Base-by-base conservation (phyloP, 2,329 filamentous ascomycete genomes). In the Penicillium sp. region DNA sequence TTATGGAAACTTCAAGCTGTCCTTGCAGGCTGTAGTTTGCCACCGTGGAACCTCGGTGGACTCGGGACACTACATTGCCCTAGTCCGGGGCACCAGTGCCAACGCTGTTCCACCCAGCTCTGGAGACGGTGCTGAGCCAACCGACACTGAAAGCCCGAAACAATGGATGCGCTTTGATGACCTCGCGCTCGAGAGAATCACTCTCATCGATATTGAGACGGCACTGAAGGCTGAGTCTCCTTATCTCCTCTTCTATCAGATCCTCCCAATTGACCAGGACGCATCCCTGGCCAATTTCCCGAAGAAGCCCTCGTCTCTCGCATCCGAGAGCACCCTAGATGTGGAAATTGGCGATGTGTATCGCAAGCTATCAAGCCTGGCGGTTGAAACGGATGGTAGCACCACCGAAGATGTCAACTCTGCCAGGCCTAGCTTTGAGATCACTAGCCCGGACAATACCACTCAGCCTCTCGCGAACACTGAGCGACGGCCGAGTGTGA, bases 161-260 rank as follows among this genome's bases (percentile, higher is more conserved):
- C 86, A 88, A 63, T 99, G 95, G 95, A 87, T 96, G 73, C 89
- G 88, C 39, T 97, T 96, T 68, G 95, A 99, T 71, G 95, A 99
- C 72, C 80, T 98, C n/a, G 79, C 86, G 0, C 80, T 84, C 37
- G 83, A 87, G 56, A 86, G 94, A 27, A 89, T 98, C 3, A 83
- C 82, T 0, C 83, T 89, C 55, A 87, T 97, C 50, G 86, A 96
- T 68, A 89, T 97, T 62, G 88, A 90, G 61, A 78, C 89, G 65
- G 89, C 91, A 0, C 78, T 98, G 51, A 89, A 86, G 65, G 84
- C 89, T n/a, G 93, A 97, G 73, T 96, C 92, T 73, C 94, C 95
- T 0, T 98, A 98, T 73, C 83, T 98, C 6, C 81, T 99, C 0
- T 98, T 98, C 75, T 99, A 97, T 70, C 94, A 97, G 74, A 91